These are phyloP conservation scores for Termitomyces sp. DNA, from an alignment of 768 basidiomycete genomes.

Conservation along the genomic window DNA sequence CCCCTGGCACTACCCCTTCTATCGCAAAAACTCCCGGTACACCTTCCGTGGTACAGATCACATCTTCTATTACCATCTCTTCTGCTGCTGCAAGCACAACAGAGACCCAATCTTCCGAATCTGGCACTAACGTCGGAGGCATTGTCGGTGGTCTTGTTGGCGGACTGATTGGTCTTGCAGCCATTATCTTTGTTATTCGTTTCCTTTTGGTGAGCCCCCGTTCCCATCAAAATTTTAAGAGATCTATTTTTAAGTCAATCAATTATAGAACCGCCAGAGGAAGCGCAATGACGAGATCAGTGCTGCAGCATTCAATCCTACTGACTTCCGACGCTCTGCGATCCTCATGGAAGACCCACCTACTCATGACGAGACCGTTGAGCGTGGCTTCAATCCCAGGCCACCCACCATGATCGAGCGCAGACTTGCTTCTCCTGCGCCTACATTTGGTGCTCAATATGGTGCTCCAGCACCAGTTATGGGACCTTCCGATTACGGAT, in stretches of 20 bases:
- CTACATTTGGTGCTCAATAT: constrained; percentile 27
- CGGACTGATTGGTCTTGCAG: constrained; percentile 35
- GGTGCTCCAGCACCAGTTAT: constrained; percentile 19
- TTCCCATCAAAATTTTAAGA: neutral
- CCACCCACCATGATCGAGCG: constrained; percentile 40
- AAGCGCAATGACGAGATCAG: constrained; percentile 31
- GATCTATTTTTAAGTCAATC: neutral
- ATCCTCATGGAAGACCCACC: constrained; percentile 51
- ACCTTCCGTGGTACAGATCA: neutral
- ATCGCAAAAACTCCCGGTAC: neutral
- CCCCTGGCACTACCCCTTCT: neutral
- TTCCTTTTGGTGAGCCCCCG: constrained; percentile 40
- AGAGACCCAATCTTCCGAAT: constrained; percentile 4
- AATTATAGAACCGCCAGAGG: constrained; percentile 30
- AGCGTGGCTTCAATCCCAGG: constrained; percentile 42
- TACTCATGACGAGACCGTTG: constrained; percentile 31
- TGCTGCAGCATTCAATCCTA: constrained; percentile 44
- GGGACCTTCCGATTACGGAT: constrained; percentile 13
- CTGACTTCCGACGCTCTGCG: constrained; percentile 61
- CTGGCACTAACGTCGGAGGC: constrained; percentile 21
- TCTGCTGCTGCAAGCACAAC: constrained; percentile 15
- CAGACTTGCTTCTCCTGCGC: constrained; percentile 22
- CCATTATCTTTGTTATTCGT: constrained; percentile 33
- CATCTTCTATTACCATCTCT: constrained; percentile 2
- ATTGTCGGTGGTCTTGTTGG: constrained; percentile 41